Base-by-base conservation (phyloP, 2,329 filamentous ascomycete species). In the Colletotrichum shisoi region DNA sequence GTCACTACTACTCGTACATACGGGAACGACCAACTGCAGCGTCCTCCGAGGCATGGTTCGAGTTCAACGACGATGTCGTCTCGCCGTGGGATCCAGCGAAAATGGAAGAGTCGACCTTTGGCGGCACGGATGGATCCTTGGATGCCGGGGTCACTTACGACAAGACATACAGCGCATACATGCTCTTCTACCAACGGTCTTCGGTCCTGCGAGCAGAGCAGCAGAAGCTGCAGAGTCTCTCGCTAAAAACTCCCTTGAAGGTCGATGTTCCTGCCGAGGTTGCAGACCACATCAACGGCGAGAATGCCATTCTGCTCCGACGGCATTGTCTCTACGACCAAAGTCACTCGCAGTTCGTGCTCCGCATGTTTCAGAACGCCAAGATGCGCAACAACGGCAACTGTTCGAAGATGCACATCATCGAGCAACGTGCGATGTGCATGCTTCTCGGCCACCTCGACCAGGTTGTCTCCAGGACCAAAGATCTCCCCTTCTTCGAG, bases 1-100 rank as follows among this genome's bases (percentile, higher is more conserved):
- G 95, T 0, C 95, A 99, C 76, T 99, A 99, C 79, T 98, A 97
- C 79, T 98, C 94, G 0, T 98, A 93, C 76, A 93, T 96, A 70
- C 91, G 93, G 60, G 91, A 97, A 76, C 86, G 93, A 19, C 88
- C 92, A 21, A 82, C 80, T 17, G 78, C 83, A 21, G 76, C 76
- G 15, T 76, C 79, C 40, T 76, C 76, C 4, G 80, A 80, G 12
- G 79, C 81, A 5, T 99, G 95, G 95, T 84, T 96, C 11, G 92
- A 97, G 74, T 97, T 97, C 78, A 98, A 99, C 72, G 95, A 99
- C 75, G 89, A 93, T n/a, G 83, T 87, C 57, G 94, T 97, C 27
- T 87, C 83, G 19, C 79, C 83, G 1, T 97, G 94, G 83, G 90
- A 97, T 71, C 87, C 90, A 9, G 80, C 81, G 1, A 84, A 87